phyloP scores from a whole-genome alignment of 108 stramenopile genomes.

The Fistulifera pelliculosa region DNA sequence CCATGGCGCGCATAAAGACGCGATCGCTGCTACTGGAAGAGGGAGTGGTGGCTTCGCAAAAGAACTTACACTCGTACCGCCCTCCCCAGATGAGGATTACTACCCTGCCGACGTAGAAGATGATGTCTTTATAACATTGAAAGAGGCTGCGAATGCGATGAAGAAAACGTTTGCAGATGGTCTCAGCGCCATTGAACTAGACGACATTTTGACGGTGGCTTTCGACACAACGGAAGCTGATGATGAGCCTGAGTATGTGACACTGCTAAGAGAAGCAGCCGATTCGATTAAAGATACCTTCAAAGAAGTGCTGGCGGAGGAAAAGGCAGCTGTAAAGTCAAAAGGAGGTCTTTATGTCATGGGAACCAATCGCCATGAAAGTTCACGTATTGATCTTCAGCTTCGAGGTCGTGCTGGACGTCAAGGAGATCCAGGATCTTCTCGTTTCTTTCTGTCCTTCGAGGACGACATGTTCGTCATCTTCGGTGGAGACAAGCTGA shows the following conservation, averaged over 20 bases:
- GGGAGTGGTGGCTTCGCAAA: conserved; percentile 47
- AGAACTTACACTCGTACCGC: conserved; percentile 48
- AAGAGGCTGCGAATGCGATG: conserved; percentile 54
- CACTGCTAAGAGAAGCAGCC: conserved; percentile 70
- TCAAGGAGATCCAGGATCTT: conserved; percentile 92
- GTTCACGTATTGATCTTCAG: conserved; percentile 89
- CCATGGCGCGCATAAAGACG: conserved; percentile 79
- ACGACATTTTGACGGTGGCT: conserved; percentile 85
- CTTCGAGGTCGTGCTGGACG: conserved; percentile 90
- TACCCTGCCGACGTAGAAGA: conserved; percentile 66
- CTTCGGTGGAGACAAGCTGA: conserved; percentile 77
- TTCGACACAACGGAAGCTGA: conserved; percentile 84
- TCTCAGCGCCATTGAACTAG: conserved; percentile 63
- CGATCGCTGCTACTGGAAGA: conserved; percentile 56
- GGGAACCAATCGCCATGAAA: conserved; percentile 93
- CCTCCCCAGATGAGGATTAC: conserved; percentile 61
- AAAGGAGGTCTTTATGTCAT: conserved; percentile 92
- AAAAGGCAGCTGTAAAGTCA: conserved; percentile 70
- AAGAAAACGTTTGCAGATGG: conserved; percentile 51
- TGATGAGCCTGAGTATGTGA: conserved; percentile 65
- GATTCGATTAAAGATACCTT: conserved; percentile 69
- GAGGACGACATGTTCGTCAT: conserved; percentile 96
- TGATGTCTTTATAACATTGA: conserved; percentile 42
- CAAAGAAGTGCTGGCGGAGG: conserved; percentile 54
- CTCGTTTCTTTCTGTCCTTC: conserved; percentile 89